Base-by-base conservation (phyloP, 768 basidiomycete species). In the Psilocybe subaeruginosa region DNA sequence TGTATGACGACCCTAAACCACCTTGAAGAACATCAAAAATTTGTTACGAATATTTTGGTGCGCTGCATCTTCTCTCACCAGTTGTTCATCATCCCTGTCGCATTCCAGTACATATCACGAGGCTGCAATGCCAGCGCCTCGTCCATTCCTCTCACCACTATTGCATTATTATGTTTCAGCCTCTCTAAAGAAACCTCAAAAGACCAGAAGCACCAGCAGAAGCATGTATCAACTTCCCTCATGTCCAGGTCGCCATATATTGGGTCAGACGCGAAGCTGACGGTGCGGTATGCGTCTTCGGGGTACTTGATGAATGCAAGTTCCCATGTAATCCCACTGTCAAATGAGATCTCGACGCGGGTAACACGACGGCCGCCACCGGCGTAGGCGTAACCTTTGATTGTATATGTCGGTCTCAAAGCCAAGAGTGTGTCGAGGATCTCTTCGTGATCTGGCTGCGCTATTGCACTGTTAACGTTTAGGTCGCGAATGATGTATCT, bases 131-230 rank as follows among this genome's bases (percentile, higher is more conserved):
- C 77, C 58, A 83, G 68, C 1, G 75, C 71, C 66, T 86, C 85
- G 63, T 88, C 87, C 78, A 84, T 82, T 7, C 78, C 81, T 33
- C 85, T 76, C 1, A 88, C 82, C 57, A 77, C 72, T 16, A 88
- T 71, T 1, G 75, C 76, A 1, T 70, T 52, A n/a, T 76, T 73
- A 1, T 69, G 62, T 43, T 64, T 65, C 17, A 88, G 68, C 23
- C 66, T 58, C n/a, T 59, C 49, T 11, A 80, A 52, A 1, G 74
- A 62, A 8, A 84, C 71, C 1, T 75, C 69, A 59, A 80, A 75
- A 0, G 71, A 69, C 85, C 85, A 89, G 70, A 87, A 85, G 60
- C 80, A 84, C 87, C 87, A 88, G 66, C 85, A 87, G 66, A 83
- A 85, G 62, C 80, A 83, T 19, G 77, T 78, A 51, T 87, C 84